These are phyloP conservation scores for Thalassiosira mediterranea DNA, from an alignment of 352 stramenopile species.

Conservation along the genomic window DNA sequence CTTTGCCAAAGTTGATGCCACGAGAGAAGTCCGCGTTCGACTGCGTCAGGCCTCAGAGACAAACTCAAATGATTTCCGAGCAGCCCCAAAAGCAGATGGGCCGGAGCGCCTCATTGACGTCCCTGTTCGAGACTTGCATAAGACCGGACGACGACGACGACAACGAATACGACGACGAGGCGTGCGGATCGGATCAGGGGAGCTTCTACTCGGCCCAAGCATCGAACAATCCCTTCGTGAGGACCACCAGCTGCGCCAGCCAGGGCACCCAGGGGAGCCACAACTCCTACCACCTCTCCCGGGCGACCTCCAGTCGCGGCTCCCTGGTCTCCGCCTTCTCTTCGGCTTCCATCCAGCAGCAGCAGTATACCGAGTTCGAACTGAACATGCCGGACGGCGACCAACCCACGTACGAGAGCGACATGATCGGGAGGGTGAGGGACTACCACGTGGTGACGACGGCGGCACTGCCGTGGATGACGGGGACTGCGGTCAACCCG, in stretches of 20 bases:
- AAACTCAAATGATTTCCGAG: neutral
- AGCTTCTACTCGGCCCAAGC: no score
- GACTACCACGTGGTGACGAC: conserved; percentile 79
- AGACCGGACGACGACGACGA: conserved; percentile 11
- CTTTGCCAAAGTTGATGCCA: no score
- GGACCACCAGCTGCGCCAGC: neutral
- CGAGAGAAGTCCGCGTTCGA: conserved; percentile 10
- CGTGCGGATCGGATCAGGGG: no score
- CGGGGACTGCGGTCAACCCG: conserved; percentile 82
- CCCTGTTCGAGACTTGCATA: conserved; percentile 23
- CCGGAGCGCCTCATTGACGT: conserved; percentile 7
- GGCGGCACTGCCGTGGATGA: conserved; percentile 82
- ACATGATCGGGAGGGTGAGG: conserved; percentile 40
- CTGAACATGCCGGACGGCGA: conserved; percentile 54
- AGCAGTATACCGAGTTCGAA: conserved; percentile 54
- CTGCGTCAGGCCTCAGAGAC: conserved; percentile 14
- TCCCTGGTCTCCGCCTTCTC: conserved; percentile 19
- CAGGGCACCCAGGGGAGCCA: conserved; percentile 1
- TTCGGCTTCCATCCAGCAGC: conserved; percentile 2
- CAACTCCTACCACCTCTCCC: conserved; percentile 2
- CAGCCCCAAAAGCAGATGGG: neutral
- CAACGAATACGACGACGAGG: conserved; percentile 15
- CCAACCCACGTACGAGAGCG: conserved; percentile 53
- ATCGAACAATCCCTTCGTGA: neutral
- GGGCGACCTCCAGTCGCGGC: neutral